Evolutionary conservation across 805 yeast species (phyloP).

Genomic region (Cyberlindnera saturnus): DNA sequence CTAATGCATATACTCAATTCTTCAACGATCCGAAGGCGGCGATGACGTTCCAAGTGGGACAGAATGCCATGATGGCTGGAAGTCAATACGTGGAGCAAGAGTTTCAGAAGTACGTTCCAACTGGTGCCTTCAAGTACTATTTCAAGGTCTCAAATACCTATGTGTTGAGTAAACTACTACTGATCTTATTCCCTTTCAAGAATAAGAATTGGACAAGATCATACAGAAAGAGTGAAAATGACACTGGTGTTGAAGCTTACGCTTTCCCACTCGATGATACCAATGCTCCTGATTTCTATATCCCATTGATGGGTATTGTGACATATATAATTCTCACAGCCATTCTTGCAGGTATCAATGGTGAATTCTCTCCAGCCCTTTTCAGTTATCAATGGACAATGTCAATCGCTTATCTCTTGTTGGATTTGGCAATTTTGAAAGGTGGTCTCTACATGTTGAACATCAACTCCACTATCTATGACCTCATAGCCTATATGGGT

Average conservation of each 20-base stretch:
- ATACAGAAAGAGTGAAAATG: constrained; percentile 29
- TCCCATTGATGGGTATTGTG: constrained; percentile 88
- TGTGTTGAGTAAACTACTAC: constrained; percentile 64
- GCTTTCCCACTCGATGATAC: constrained; percentile 80
- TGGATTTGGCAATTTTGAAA: constrained; percentile 73
- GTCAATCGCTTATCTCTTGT: constrained; percentile 71
- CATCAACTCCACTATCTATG: constrained; percentile 69
- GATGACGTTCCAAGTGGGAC: constrained; percentile 85
- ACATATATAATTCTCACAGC: constrained; percentile 86
- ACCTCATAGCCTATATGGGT: constrained; percentile 83
- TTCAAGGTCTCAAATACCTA: constrained; percentile 89
- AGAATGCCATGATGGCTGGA: constrained; percentile 75
- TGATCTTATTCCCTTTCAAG: constrained; percentile 80
- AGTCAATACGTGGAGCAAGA: constrained; percentile 70
- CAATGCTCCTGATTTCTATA: constrained; percentile 94
- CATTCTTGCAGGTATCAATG: constrained; percentile 75
- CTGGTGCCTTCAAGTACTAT: constrained; percentile 67
- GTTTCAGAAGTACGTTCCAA: constrained; percentile 41
- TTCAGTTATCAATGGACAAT: constrained; percentile 84
- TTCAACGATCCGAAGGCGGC: constrained; percentile 76
- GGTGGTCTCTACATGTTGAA: constrained; percentile 77
- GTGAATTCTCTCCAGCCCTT: constrained; percentile 88
- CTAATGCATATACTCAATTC: constrained; percentile 32
- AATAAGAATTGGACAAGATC: constrained; percentile 79
- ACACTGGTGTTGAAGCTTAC: constrained; percentile 31